These are phyloP conservation scores for Panicum virgatum DNA, from an alignment of 202 grass and related monocot genomes.

Conservation along the genomic window DNA sequence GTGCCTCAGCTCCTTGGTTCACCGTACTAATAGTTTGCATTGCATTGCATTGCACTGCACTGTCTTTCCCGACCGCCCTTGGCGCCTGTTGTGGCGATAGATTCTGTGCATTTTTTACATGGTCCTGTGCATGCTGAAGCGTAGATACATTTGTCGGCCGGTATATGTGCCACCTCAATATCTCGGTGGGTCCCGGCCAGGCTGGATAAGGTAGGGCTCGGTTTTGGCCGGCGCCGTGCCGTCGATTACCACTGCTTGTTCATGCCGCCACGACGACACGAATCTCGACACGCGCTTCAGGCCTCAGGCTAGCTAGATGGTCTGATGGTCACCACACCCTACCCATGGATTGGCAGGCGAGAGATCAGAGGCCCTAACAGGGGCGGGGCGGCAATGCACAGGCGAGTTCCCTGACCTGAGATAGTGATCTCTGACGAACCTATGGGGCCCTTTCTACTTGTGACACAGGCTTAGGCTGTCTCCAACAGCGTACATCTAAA, in stretches of 20 bases:
- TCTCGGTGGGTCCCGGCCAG: not conserved
- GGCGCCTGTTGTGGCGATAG: not conserved
- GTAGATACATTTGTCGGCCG: conserved; percentile 23
- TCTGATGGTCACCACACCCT: no score
- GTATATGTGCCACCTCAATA: not conserved
- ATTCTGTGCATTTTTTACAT: not conserved
- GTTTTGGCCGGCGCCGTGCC: not conserved
- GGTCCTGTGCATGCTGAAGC: conserved; percentile 4
- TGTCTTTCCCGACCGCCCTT: no score
- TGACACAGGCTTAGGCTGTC: conserved; percentile 7
- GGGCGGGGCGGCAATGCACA: not conserved
- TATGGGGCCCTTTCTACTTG: conserved; percentile 33
- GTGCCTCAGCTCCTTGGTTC: not conserved
- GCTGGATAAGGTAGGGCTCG: not conserved
- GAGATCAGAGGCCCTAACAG: not conserved
- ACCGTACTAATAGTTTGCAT: no score
- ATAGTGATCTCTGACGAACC: conserved; percentile 38
- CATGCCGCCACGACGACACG: not conserved
- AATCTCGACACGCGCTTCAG: not conserved
- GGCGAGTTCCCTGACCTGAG: not conserved
- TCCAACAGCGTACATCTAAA: no score
- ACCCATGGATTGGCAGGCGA: not conserved
- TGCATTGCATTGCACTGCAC: no score
- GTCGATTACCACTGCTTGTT: not conserved
- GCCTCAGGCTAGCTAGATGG: no score